Evolutionary conservation across 257 asterid genomes (phyloP).

Genomic region (Solanum sejunctum): DNA sequence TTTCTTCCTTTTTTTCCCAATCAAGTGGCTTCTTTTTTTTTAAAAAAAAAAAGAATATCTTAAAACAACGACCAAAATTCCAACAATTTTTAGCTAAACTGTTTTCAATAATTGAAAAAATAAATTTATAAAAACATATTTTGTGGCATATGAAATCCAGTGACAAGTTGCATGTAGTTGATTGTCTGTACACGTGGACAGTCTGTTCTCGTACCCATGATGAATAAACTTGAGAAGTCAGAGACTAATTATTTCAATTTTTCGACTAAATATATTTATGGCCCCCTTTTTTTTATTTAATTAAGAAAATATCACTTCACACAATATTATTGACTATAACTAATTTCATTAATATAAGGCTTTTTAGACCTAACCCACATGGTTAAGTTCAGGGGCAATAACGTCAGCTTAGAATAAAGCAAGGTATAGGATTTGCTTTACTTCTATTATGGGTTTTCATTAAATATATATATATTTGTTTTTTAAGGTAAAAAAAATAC

Average conservation of each 20-base stretch:
- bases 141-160: neutral
- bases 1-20: neutral
- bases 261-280: neutral
- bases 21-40: neutral
- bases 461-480: too few relatives aligned
- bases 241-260: neutral
- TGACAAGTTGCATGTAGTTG: conserved; percentile 14
- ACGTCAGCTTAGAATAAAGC: neutral
- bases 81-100: neutral
- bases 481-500: neutral
- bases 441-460: neutral
- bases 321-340: conserved; percentile 1
- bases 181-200: conserved; percentile 43
- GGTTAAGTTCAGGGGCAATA: neutral
- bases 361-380: neutral
- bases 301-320: neutral
- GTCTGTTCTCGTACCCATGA: conserved; percentile 10
- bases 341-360: neutral
- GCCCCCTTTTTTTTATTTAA: neutral
- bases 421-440: neutral
- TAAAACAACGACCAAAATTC: neutral
- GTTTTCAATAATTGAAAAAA: neutral
- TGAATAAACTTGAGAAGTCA: neutral
- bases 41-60: neutral
- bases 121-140: neutral